Evolutionary conservation across 2,329 filamentous ascomycete species (phyloP).

Genomic region (Coniochaeta hoffmannii): DNA sequence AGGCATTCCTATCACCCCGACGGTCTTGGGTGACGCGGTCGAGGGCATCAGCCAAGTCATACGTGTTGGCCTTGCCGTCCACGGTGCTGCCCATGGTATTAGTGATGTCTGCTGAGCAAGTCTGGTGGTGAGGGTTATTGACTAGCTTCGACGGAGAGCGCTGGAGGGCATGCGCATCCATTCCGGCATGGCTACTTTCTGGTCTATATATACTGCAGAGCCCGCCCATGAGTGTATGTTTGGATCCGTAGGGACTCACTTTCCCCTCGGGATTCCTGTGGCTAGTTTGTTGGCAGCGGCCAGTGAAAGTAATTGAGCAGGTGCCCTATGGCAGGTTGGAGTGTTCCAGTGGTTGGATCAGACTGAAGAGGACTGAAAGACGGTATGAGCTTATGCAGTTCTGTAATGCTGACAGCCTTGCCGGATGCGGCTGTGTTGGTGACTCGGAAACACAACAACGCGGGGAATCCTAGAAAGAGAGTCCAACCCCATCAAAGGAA

Average conservation of each 20-base stretch:
- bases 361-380: neutral
- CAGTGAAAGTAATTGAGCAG: neutral
- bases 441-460: neutral
- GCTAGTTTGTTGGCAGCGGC: neutral
- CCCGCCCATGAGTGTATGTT: neutral
- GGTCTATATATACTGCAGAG: neutral
- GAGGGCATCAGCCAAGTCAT: slow-evolving; percentile 3
- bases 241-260: neutral
- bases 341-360: neutral
- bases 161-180: slow-evolving; percentile 8
- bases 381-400: neutral
- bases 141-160: slow-evolving; percentile 10
- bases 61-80: slow-evolving; percentile 3
- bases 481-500: neutral
- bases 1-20: neutral
- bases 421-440: neutral
- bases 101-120: slow-evolving; percentile 6
- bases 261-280: neutral
- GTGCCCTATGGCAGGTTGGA: neutral
- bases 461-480: neutral
- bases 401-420: neutral
- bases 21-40: slow-evolving; percentile 1
- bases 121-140: slow-evolving; percentile 9
- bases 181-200: slow-evolving; percentile 7
- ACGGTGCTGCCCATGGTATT: slow-evolving; percentile 9